These are phyloP conservation scores for Fusarium ambrosium DNA, from an alignment of 2,329 filamentous ascomycete genomes.

Conservation along the genomic window DNA sequence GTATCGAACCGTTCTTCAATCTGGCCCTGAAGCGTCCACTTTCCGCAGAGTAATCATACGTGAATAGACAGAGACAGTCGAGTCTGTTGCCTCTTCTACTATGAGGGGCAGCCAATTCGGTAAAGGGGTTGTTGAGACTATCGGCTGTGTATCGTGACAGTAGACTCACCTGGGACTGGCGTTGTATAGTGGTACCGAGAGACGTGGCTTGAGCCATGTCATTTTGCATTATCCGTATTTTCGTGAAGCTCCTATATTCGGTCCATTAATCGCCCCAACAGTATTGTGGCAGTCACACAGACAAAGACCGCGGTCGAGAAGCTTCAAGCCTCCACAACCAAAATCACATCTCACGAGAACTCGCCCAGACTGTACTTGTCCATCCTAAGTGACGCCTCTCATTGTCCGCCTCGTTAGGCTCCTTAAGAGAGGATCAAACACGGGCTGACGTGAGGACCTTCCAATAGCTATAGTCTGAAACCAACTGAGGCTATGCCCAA, in stretches of 20 bases:
- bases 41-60: background rate
- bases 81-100: background rate
- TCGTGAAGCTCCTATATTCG: background rate
- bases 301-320: background rate
- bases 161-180: background rate
- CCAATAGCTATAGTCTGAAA: background rate
- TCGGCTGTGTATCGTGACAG: background rate
- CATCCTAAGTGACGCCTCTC: background rate
- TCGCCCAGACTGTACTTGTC: background rate
- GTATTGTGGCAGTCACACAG: background rate
- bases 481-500: background rate
- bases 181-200: background rate
- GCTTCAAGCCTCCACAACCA: background rate
- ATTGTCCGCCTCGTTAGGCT: background rate
- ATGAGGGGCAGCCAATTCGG: background rate
- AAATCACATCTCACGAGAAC: background rate
- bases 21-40: background rate
- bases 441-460: conserved; percentile 2
- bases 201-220: background rate
- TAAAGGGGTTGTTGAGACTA: background rate
- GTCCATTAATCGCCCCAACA: background rate
- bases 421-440: background rate
- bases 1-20: background rate
- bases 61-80: background rate
- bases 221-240: too few relatives aligned